Percentiles rank a stretch among this genome's conserved stretches.
Evolutionary conservation across 495 filamentous ascomycete species (phyloP).

Genomic region (Hypoxylon cercidicola): DNA sequence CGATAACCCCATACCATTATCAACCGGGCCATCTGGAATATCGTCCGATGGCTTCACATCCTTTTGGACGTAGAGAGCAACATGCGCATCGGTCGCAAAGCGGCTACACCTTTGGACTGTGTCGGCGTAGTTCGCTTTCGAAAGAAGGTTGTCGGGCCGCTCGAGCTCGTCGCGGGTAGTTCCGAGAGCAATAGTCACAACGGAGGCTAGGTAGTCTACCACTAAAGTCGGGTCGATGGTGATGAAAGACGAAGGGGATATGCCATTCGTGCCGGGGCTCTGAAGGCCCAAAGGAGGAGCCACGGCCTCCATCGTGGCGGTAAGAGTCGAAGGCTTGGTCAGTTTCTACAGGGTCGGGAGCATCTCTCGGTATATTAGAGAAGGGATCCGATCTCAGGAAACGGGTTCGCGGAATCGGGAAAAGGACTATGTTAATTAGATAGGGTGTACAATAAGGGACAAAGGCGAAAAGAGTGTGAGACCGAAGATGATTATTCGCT

Average conservation of each 20-base stretch:
- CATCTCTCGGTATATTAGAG: constrained; percentile 42
- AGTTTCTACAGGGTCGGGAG: constrained; percentile 24
- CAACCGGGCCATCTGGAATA: constrained; percentile 47
- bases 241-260: constrained; percentile 55
- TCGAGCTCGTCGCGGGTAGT: constrained; percentile 84
- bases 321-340: constrained; percentile 36
- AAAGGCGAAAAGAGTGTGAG: constrained; percentile 38
- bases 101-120: constrained; percentile 87
- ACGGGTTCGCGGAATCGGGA: constrained; percentile 25
- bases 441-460: constrained; percentile 24
- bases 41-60: constrained; percentile 65
- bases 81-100: constrained; percentile 88
- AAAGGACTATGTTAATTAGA: constrained; percentile 34
- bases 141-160: constrained; percentile 81
- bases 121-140: constrained; percentile 72
- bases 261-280: constrained; percentile 55
- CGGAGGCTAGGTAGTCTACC: constrained; percentile 80
- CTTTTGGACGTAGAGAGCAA: constrained; percentile 90
- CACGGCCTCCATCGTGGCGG: constrained; percentile 59
- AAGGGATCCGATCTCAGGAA: constrained; percentile 28
- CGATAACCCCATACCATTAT: constrained; percentile 41
- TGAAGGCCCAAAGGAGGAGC: constrained; percentile 53
- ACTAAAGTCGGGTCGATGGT: constrained; percentile 63
- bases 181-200: constrained; percentile 86
- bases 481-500: constrained; percentile 26